Percentiles rank a stretch among this genome's conserved stretches.
Evolutionary conservation across 345 rosid genomes (phyloP).

Genomic region (Theobroma cacao): DNA sequence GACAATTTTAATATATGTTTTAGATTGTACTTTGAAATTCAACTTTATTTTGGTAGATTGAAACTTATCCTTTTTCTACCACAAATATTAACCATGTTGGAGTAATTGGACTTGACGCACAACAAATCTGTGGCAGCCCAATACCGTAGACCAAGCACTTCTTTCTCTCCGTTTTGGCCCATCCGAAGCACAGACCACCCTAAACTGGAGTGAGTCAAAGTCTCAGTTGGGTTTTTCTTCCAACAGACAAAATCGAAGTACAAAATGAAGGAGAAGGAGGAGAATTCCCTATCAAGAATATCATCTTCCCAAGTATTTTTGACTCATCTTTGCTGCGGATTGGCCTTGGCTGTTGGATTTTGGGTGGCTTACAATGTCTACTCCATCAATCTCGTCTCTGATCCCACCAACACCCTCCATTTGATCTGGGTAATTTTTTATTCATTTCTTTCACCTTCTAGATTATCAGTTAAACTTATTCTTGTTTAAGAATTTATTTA

Average conservation of each 20-base stretch:
- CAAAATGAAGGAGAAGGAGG: not conserved
- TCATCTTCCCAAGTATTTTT: conserved; percentile 28
- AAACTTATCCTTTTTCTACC: too few species aligned
- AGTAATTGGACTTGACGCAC: too few species aligned
- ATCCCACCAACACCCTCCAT: conserved; percentile 57
- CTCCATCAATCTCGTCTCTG: conserved; percentile 54
- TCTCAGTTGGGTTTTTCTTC: not conserved
- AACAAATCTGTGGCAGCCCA: too few species aligned
- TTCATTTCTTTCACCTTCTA: not conserved
- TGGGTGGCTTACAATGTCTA: conserved; percentile 44
- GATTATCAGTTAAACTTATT: not conserved
- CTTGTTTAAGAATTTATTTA: not conserved
- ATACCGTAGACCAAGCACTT: too few species aligned
- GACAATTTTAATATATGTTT: too few species aligned
- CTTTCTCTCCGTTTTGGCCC: too few species aligned
- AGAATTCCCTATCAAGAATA: conserved; percentile 13
- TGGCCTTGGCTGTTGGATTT: conserved; percentile 42
- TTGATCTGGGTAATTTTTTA: conserved; percentile 46
- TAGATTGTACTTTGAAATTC: too few species aligned
- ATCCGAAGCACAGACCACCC: too few species aligned
- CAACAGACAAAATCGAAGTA: not conserved
- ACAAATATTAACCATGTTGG: too few species aligned
- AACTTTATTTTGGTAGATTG: too few species aligned
- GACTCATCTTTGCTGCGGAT: conserved; percentile 42
- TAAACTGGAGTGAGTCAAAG: not conserved